Percentiles rank a stretch among this genome's conserved stretches.
phyloP scores from a whole-genome alignment of 2,329 filamentous ascomycete genomes.

The Penicillium aurantiogriseum region DNA sequence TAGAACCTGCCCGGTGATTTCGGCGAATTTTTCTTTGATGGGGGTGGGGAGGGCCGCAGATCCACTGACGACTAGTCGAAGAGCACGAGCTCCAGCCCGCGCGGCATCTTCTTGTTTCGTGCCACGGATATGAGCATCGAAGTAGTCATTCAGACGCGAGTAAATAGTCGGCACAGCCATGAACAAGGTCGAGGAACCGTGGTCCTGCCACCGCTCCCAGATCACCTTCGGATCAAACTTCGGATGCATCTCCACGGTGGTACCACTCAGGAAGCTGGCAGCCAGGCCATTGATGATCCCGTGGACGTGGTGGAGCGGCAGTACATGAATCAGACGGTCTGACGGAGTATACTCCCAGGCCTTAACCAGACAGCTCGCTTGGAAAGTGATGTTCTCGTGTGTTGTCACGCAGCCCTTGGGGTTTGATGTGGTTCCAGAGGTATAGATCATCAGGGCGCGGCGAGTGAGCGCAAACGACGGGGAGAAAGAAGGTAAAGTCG shows the following conservation, averaged over 20 bases:
- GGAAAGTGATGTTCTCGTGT: conserved; percentile 41
- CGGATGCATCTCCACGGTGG: conserved; percentile 50
- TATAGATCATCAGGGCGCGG: conserved; percentile 45
- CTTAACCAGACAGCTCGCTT: conserved; percentile 31
- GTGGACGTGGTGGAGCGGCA: conserved; percentile 53
- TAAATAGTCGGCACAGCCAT: conserved; percentile 55
- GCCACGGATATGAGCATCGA: conserved; percentile 39
- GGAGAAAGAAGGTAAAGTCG: conserved; percentile 35
- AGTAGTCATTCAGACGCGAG: conserved; percentile 49
- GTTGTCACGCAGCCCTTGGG: conserved; percentile 47
- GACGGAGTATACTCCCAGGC: conserved; percentile 33
- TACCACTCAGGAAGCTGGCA: conserved; percentile 48
- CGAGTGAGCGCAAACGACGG: conserved; percentile 28
- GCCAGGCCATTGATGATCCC: conserved; percentile 52
- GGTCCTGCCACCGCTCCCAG: conserved; percentile 48
- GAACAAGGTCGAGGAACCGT: conserved; percentile 48
- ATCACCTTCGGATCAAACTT: conserved; percentile 46
- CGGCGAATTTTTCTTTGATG: conserved; percentile 41
- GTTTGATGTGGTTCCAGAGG: conserved; percentile 42
- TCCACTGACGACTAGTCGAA: conserved; percentile 44
- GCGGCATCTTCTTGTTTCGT: conserved; percentile 35
- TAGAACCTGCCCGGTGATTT: conserved; percentile 44
- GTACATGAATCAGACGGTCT: conserved; percentile 51
- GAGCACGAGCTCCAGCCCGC: conserved; percentile 32
- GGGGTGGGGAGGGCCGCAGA: conserved; percentile 45